Evolutionary conservation across 2,329 filamentous ascomycete genomes (phyloP).

Genomic region (Alternaria panax): DNA sequence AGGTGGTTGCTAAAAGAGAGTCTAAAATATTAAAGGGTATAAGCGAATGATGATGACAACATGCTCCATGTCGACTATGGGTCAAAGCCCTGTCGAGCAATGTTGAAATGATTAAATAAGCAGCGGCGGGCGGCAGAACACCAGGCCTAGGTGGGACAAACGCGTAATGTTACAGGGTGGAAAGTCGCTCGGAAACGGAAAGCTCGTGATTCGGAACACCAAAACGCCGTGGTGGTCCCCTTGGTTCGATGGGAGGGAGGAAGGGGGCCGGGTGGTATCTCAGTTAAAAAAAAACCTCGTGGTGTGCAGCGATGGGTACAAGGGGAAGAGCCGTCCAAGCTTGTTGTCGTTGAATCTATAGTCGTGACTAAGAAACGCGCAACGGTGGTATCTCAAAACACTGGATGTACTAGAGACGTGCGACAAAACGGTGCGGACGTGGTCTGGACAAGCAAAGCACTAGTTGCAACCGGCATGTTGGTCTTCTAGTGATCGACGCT

Average conservation of each 20-base stretch:
- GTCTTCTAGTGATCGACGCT: slow-evolving; percentile 47
- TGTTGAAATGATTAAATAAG: slow-evolving; percentile 21
- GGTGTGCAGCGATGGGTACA: slow-evolving; percentile 40
- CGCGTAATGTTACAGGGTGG: slow-evolving; percentile 44
- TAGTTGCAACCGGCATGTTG: slow-evolving; percentile 19
- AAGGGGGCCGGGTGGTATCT: slow-evolving; percentile 31
- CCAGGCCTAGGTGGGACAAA: slow-evolving; percentile 10
- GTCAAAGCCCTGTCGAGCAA: slow-evolving; percentile 26
- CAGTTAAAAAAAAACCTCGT: slow-evolving; percentile 27
- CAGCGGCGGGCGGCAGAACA: slow-evolving; percentile 9
- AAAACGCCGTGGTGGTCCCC: slow-evolving; percentile 26
- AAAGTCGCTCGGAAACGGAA: slow-evolving; percentile 35
- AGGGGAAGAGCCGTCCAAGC: slow-evolving; percentile 39
- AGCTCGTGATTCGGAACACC: slow-evolving; percentile 37
- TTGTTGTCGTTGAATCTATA: slow-evolving; percentile 37
- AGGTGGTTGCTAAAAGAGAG: slow-evolving; percentile 41
- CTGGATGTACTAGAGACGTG: slow-evolving; percentile 19
- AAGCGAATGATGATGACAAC: slow-evolving; percentile 45
- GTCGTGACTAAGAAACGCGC: slow-evolving; percentile 38
- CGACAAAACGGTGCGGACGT: slow-evolving; percentile 1
- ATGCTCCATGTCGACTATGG: slow-evolving; percentile 33
- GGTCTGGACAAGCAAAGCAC: slow-evolving; percentile 13
- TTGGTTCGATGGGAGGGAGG: slow-evolving; percentile 8
- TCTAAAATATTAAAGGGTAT: slow-evolving; percentile 50
- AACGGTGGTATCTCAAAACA: slow-evolving; percentile 49